Percentiles rank a stretch among this genome's conserved stretches.
phyloP scores from a whole-genome alignment of 345 rosid species.

The Eucalyptus marginata region DNA sequence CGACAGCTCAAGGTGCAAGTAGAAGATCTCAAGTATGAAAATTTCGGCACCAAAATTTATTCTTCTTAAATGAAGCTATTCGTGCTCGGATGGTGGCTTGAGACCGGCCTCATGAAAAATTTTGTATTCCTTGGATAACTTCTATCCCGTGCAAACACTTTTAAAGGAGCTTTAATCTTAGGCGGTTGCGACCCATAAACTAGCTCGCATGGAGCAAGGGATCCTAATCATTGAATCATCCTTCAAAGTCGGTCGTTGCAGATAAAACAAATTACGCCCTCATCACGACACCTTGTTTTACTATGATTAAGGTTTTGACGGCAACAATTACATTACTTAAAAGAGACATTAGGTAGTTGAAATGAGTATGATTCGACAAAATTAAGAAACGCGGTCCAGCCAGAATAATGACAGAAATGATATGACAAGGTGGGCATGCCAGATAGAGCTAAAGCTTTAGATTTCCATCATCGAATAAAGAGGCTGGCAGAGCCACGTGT shows the following conservation, averaged over 20 bases:
- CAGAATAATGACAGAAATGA: background rate
- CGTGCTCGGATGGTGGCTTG: background rate
- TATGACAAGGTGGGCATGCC: background rate
- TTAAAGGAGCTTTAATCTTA: background rate
- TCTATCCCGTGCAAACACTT: background rate
- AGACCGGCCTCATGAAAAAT: background rate
- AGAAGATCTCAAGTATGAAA: background rate
- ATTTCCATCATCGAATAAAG: background rate
- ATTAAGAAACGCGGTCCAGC: background rate
- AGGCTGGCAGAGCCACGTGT: background rate
- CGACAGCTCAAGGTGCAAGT: fast-evolving
- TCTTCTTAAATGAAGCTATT: background rate
- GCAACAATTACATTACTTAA: background rate
- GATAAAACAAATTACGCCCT: background rate
- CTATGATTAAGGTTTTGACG: background rate
- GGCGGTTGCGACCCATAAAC: fast-evolving
- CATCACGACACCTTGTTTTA: background rate
- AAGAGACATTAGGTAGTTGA: background rate
- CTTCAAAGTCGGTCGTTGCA: background rate
- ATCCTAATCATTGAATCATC: background rate
- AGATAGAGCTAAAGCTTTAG: background rate
- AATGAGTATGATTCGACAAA: background rate
- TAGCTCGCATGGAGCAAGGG: background rate
- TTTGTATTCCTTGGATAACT: background rate
- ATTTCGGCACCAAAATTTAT: fast-evolving